Evolutionary conservation across 305 asterid genomes (phyloP), one percentile per base, ranked within the genome.

Genomic region (Plantago coronopus): DNA sequence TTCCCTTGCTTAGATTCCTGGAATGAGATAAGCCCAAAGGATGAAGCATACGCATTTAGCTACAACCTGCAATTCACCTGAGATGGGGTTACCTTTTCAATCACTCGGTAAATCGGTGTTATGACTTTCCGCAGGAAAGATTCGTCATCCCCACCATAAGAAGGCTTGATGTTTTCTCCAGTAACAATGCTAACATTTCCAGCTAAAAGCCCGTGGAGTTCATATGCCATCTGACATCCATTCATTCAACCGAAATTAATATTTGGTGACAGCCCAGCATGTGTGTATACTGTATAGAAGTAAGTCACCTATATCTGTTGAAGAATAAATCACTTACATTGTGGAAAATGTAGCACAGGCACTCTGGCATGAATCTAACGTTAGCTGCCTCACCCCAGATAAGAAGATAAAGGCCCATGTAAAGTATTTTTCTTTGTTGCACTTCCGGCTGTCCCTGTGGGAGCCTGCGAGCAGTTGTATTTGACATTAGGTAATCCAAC

Each of bases 311-410:
- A 31, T 27, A 58, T n/a, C n/a, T 65, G 63, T 66, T 25, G 21
- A 59, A 62, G 59, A 72, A 67, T 20, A 64, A 72, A 71, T 51
- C 65, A 74, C 97, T 78, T 62, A 94, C 99, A 48, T 90, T 94
- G 74, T 94, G 99, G 69, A 94, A 94, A 77, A 94, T 94, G 80
- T 94, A 94, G 87, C 99, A 90, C 42, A 94, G 80, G 74, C 97
- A 94, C 87, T 94, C 99, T 20, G 99, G 99, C 89, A 94, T 82
- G 86, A 94, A 94, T 59, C 99, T 93, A 31, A 87, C 69, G 62
- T 94, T 94, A 69, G 95, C 97, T 58, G 95, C 99, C 81, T 94
- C 99, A 31, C 99, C 99, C 99, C 99, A 94, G 62, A 94, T 86
- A 69, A 94, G 96, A 77, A 94, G 97, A 79, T 85, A 94, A 56